Base-by-base conservation (phyloP, 2,329 filamentous ascomycete genomes). In the Teratosphaeria viscida region DNA sequence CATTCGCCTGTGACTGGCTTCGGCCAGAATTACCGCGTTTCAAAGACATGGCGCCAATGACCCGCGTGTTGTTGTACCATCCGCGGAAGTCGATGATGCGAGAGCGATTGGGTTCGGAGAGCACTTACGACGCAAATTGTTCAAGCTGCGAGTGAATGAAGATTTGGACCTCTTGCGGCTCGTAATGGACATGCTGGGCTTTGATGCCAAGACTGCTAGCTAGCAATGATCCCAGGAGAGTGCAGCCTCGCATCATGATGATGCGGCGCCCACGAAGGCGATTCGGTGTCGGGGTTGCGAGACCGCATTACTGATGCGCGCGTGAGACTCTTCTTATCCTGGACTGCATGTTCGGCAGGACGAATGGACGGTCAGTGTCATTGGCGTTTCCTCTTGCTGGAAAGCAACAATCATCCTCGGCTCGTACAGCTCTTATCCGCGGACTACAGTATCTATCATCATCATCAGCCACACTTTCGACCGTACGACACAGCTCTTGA, bases 111-210 rank as follows among this genome's bases (percentile, higher is more conserved):
- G n/a, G 43, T 10, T 23, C 19, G 16, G 43, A 49, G n/a, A 23
- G 6, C 16, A 49, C 43, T 49, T 49, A 49, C 43, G 43, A 49
- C 7, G 43, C 43, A 10, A 55, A 59, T 53, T 55, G 27, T 27
- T 49, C 23, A n/a, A 54, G 23, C 32, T 60, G 23, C 10, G 56
- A 55, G 14, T 57, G 32, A 29, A 54, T 27, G 23, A 58, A 32
- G 7, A 47, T 23, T n/a, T 43, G 23, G 14, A 59, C 57, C 47
- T 59, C 57, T 23, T 52, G 34, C 4, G 43, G 43, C 35, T 39
- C n/a, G 26, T n/a, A 55, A 27, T 59, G 57, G 19, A 59, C 52
- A 55, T 59, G 57, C 57, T 59, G 57, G 10, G 57, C 57, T 7
- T 7, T n/a, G 23, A 26, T 52, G 19, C 35, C 55, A 29, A 32